Evolutionary conservation across 495 filamentous ascomycete genomes (phyloP).

Genomic region (Aeminium ludgeri): DNA sequence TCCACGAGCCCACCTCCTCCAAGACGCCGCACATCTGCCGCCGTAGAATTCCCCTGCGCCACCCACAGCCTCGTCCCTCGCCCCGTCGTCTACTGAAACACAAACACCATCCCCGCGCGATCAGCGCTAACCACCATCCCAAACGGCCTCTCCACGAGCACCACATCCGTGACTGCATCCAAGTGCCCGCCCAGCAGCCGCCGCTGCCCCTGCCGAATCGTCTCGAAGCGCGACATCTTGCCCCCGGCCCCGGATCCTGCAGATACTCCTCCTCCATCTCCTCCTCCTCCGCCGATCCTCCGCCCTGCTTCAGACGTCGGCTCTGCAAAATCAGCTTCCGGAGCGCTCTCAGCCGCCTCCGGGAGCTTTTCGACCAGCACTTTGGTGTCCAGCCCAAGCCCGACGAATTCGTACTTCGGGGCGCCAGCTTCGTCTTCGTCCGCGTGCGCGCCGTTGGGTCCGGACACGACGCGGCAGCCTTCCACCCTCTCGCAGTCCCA

Average conservation of each 20-base stretch:
- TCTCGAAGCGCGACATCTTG: conserved; percentile 42
- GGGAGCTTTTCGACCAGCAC: conserved; percentile 56
- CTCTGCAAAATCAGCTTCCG: conserved; percentile 18
- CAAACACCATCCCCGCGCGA: conserved; percentile 78
- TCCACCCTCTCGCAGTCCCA: conserved; percentile 73
- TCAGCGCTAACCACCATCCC: conserved; percentile 86
- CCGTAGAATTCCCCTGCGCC: too few relatives aligned
- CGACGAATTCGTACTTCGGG: conserved; percentile 50
- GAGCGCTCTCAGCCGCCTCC: conserved; percentile 19
- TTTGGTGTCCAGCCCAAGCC: conserved; percentile 49
- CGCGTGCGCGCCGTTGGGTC: conserved; percentile 38
- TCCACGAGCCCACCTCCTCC: too few relatives aligned
- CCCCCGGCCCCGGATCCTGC: neutral
- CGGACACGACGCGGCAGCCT: conserved; percentile 54
- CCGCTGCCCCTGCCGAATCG: conserved; percentile 78
- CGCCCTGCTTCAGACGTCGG: conserved; percentile 25
- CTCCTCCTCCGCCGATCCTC: conserved; percentile 13
- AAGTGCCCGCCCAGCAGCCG: conserved; percentile 64
- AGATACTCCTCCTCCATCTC: neutral
- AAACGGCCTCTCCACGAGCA: conserved; percentile 73
- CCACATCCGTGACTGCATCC: conserved; percentile 77
- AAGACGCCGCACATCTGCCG: too few relatives aligned
- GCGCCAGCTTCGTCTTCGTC: conserved; percentile 34
- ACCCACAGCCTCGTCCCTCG: too few relatives aligned
- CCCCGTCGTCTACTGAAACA: conserved; percentile 43